phyloP scores from a whole-genome alignment of 768 basidiomycete genomes.

The Leccinum boreale region DNA sequence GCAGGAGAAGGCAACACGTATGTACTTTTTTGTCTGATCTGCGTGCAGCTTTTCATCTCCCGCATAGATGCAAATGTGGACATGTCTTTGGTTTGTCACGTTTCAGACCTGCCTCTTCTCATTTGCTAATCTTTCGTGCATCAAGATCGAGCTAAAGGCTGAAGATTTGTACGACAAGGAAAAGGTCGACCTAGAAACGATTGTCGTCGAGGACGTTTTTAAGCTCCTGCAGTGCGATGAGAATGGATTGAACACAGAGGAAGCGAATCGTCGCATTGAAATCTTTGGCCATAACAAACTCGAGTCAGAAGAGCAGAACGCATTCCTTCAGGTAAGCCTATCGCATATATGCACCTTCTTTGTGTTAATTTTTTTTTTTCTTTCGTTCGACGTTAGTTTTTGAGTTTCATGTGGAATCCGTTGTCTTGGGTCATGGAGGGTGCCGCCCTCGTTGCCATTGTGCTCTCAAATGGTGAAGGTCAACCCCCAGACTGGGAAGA shows the following conservation, averaged over 20 bases:
- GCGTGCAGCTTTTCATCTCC: constrained; percentile 1
- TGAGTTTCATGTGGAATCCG: constrained; percentile 99
- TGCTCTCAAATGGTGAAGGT: constrained; percentile 86
- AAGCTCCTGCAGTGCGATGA: constrained; percentile 90
- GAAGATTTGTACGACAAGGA: constrained; percentile 98
- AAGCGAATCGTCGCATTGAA: constrained; percentile 80
- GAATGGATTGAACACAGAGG: constrained; percentile 69
- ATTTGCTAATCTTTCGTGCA: neutral
- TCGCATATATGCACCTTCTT: neutral
- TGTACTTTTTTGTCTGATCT: constrained; percentile 24
- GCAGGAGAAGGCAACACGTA: constrained; percentile 63
- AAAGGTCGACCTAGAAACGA: constrained; percentile 97
- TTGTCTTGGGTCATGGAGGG: constrained; percentile 99
- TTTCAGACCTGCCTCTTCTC: constrained; percentile 1
- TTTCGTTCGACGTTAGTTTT: constrained; percentile 48
- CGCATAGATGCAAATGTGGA: constrained; percentile 77
- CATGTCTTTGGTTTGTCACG: constrained; percentile 62
- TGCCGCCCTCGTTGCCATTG: constrained; percentile 91
- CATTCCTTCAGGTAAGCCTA: constrained; percentile 73
- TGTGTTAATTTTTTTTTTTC: neutral
- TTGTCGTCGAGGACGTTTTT: constrained; percentile 96
- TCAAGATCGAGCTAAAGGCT: constrained; percentile 79
- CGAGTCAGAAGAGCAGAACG: constrained; percentile 85
- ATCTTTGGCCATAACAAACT: constrained; percentile 97
- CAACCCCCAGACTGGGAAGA: constrained; percentile 94